Conservation (phyloP, 768 basidiomycete genomes). For the Hebeloma cylindrosporum region DNA sequence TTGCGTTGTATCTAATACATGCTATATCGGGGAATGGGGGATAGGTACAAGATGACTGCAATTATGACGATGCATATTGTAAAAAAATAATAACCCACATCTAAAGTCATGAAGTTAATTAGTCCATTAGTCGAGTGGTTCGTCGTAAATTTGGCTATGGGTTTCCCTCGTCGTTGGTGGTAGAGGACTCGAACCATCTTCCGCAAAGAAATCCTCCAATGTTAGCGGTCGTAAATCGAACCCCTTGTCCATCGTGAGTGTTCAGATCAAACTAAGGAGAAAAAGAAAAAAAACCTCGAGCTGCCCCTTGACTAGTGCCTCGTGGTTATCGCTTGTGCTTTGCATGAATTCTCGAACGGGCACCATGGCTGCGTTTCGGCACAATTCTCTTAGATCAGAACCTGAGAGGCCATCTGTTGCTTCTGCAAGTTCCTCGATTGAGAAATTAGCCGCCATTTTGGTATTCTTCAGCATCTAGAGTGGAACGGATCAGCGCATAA, state of each 20-base stretch:
- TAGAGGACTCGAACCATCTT: conserved; percentile 39
- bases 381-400: conserved; percentile 89
- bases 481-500: background rate
- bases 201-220: conserved; percentile 63
- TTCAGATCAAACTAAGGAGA: background rate
- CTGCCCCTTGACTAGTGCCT: conserved; percentile 47
- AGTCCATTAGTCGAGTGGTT: conserved; percentile 23
- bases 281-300: conserved; percentile 36
- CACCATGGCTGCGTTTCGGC: conserved; percentile 91
- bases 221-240: conserved; percentile 74
- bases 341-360: conserved; percentile 86
- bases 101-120: no score
- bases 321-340: conserved; percentile 40
- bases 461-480: conserved; percentile 86
- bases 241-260: no score
- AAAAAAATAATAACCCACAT: background rate
- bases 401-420: conserved; percentile 79
- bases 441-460: conserved; percentile 59
- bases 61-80: background rate
- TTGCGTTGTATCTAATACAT: no score
- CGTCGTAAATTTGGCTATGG: conserved; percentile 24
- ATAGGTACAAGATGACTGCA: no score
- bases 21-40: no score
- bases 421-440: conserved; percentile 60
- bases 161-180: conserved; percentile 29